phyloP scores from a whole-genome alignment of 768 basidiomycete genomes.

The Punctularia strigosozonata region DNA sequence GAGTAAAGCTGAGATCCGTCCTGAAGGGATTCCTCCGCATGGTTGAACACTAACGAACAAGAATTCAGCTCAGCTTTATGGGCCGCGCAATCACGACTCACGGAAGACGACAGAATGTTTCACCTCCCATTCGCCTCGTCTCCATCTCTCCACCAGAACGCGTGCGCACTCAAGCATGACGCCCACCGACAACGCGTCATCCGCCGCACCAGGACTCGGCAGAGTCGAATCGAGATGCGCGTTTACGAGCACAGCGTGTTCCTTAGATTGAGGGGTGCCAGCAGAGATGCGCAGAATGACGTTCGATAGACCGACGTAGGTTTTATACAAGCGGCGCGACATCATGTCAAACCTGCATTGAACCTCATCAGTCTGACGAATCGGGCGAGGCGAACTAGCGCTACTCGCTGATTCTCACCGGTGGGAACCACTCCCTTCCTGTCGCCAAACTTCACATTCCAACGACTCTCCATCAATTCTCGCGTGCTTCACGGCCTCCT shows the following conservation, averaged over 20 bases:
- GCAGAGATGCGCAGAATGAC: slow-evolving; percentile 80
- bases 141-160: slow-evolving; percentile 55
- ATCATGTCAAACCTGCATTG: slow-evolving; percentile 83
- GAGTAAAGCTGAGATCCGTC: slow-evolving; percentile 91
- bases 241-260: slow-evolving; percentile 79
- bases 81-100: too few species aligned
- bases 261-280: slow-evolving; percentile 58
- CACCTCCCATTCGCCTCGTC: slow-evolving; percentile 60
- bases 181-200: slow-evolving; percentile 81
- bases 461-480: slow-evolving; percentile 29
- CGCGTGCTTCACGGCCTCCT: slow-evolving; percentile 30
- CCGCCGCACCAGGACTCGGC: slow-evolving; percentile 81
- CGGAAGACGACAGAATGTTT: slow-evolving; percentile 73
- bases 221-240: slow-evolving; percentile 85
- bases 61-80: neutral
- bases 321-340: slow-evolving; percentile 72
- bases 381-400: neutral
- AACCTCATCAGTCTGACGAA: neutral
- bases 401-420: slow-evolving; percentile 35
- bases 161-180: slow-evolving; percentile 87
- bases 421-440: slow-evolving; percentile 81
- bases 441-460: slow-evolving; percentile 89
- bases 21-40: slow-evolving; percentile 91
- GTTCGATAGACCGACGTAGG: slow-evolving; percentile 80
- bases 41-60: slow-evolving; percentile 66